Base-by-base conservation (phyloP, 2,329 filamentous ascomycete species). In the Zymoseptoria passerinii region DNA sequence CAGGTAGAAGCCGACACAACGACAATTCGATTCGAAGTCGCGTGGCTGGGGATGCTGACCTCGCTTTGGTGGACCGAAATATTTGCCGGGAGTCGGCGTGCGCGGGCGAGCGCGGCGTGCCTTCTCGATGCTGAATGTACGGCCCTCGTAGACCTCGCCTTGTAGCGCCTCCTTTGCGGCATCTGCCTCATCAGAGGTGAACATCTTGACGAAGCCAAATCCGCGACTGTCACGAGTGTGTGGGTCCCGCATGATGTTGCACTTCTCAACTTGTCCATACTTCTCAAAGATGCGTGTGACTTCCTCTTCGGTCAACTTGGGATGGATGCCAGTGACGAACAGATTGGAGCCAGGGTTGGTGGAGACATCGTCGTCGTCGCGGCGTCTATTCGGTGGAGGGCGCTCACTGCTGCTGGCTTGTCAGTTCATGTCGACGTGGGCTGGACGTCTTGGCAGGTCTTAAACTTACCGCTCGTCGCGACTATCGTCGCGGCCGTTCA, bases 161-260 rank as follows among this genome's bases (percentile, higher is more conserved):
- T 97, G 92, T 29, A 99, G 83, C 56, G 89, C 92, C 71, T 97
- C 94, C 80, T 94, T 96, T 67, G 94, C 94, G 67, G 94, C 92
- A 76, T 99, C 94, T 64, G 94, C 94, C 76, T 96, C 89, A 57
- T 97, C 92, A 53, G 90, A 84, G 59, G 90, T 95, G 61, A 91
- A 86, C 92, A 99, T 97, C 81, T 99, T 97, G 74, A 99, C 94
- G 79, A 99, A 99, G 58, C 94, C 94, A 67, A 99, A 99, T 66
- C 94, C 94, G 76, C 94, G 94, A 68, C 92, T 97, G 77, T 99
- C 94, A 78, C 96, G 95, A 71, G 90, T 95, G 77, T 99, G 94
- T 62, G 94, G 94, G 73, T 99, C 94, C 71, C 92, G 86, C 94
- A 99, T 99, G 79, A 99, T 99, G 76, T 96, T 95, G 80, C 92